Percentiles rank a stretch among this genome's conserved stretches.
Conservation (phyloP, 257 asterid genomes). For the Plantago major region DNA sequence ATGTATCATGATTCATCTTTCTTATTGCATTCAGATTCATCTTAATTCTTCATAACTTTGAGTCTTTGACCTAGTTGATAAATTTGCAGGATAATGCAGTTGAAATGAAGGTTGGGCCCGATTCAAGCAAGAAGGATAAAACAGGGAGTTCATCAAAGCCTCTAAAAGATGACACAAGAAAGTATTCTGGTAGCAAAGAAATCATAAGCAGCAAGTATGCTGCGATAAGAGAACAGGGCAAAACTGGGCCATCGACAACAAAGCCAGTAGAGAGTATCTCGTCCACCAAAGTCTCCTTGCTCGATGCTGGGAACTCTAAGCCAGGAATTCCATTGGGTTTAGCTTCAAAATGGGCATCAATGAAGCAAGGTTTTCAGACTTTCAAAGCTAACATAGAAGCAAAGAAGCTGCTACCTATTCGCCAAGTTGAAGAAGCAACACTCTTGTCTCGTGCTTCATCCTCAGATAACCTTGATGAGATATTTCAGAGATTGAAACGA, state of each 20-base stretch:
- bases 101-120: conserved; percentile 46
- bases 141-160: conserved; percentile 74
- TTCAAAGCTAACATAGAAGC: conserved; percentile 69
- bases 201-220: conserved; percentile 79
- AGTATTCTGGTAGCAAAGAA: conserved; percentile 76
- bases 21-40: background rate
- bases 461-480: conserved; percentile 78
- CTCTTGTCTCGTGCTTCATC: conserved; percentile 45
- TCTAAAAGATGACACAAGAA: conserved; percentile 44
- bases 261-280: conserved; percentile 46
- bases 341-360: conserved; percentile 89
- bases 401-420: conserved; percentile 63
- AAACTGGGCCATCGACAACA: conserved; percentile 27
- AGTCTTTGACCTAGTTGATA: conserved; percentile 1
- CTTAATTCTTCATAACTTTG: conserved; percentile 3
- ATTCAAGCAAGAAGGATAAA: conserved; percentile 38
- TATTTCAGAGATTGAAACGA: conserved; percentile 78
- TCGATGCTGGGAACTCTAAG: conserved; percentile 39
- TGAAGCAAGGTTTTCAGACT: conserved; percentile 85
- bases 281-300: conserved; percentile 81
- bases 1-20: background rate
- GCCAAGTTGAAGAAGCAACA: conserved; percentile 55
- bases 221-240: conserved; percentile 71
- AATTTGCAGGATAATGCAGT: conserved; percentile 43
- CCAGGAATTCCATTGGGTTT: conserved; percentile 43